Percentiles rank a stretch among this genome's conserved stretches.
phyloP scores from a whole-genome alignment of 371 early-diverging fungal genomes.

The Circinella umbellata region DNA sequence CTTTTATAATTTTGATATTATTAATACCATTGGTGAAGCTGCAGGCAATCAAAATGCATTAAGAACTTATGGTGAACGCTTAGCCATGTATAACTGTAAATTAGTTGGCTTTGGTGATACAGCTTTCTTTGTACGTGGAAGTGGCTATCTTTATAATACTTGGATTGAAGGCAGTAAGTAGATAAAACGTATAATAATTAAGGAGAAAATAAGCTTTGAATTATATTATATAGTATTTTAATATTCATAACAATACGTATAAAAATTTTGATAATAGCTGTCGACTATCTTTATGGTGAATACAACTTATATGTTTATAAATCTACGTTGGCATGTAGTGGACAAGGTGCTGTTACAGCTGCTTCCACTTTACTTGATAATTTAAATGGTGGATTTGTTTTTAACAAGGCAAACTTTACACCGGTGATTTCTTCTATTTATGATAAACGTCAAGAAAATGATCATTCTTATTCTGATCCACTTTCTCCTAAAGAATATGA shows the following conservation, averaged over 20 bases:
- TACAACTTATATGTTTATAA: constrained; percentile 12
- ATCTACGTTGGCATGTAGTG: constrained; percentile 17
- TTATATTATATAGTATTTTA: no score
- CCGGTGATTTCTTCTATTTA: constrained; percentile 21
- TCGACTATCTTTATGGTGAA: constrained; percentile 19
- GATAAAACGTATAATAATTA: background rate
- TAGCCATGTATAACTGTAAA: constrained; percentile 23
- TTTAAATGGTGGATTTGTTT: constrained; percentile 14
- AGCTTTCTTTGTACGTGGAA: constrained; percentile 14
- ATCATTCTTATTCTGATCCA: constrained; percentile 15
- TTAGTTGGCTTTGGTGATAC: constrained; percentile 21
- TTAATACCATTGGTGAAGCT: constrained; percentile 22
- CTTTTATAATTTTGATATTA: constrained; percentile 17
- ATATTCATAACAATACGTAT: no score
- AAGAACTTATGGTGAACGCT: constrained; percentile 5
- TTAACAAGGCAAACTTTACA: constrained; percentile 12
- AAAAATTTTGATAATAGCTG: no score
- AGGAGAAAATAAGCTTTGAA: no score
- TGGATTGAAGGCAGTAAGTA: constrained; percentile 25
- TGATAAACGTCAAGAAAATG: constrained; percentile 21
- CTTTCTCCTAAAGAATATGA: constrained; percentile 13
- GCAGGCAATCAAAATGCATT: constrained; percentile 22
- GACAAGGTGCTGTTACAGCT: constrained; percentile 17
- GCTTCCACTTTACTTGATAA: constrained; percentile 4
- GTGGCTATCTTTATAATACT: constrained; percentile 18